Base-by-base conservation (phyloP, 1,284 basidiomycete species). In the Rhodotorula sp. region DNA sequence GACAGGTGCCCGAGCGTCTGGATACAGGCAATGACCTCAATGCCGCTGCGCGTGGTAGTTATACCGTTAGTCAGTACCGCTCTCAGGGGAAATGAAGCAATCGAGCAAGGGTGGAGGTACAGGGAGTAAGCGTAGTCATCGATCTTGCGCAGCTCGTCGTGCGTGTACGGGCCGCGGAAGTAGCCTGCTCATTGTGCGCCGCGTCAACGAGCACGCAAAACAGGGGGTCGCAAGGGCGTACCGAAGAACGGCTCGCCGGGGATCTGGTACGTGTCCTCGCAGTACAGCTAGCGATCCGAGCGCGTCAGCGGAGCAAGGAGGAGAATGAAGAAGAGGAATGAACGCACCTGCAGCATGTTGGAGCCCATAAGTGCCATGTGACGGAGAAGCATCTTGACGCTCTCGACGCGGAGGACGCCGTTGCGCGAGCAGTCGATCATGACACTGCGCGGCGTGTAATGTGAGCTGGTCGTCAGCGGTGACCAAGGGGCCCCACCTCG, bases 351-450 rank as follows among this genome's bases (percentile, higher is more conserved):
- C 2, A 79, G 65, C 77, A 82, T 80, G 76, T 82, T 82, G 62
- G 75, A 77, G 3, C 82, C 82, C 62, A 81, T 76, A 7, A 81
- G 63, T 0, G 81, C 78, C 13, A 82, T 73, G 17, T 77, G 79
- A 22, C 81, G 76, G 9, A 79, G 63, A 22, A 82, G 70, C 46
- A 74, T 79, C 61, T 81, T 79, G 46, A 79, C 76, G 17, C 76
- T 72, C 10, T 72, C 71, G 8, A 80, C 74, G 34, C 74, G 78
- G 60, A 82, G 75, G 0, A 82, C 82, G 25, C 82, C 82, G 59
- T 82, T 82, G 17, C 82, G 72, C 41, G 80, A 81, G 64, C 82
- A 82, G 72, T 82, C 82, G 59, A 82, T 80, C 82, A 82, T 82
- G 63, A 81, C 80, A 7, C 82, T 77, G 67, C 36, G 34, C 10